These are phyloP conservation scores for Solanum piurae DNA, from an alignment of 257 asterid genomes.

Conservation along the genomic window DNA sequence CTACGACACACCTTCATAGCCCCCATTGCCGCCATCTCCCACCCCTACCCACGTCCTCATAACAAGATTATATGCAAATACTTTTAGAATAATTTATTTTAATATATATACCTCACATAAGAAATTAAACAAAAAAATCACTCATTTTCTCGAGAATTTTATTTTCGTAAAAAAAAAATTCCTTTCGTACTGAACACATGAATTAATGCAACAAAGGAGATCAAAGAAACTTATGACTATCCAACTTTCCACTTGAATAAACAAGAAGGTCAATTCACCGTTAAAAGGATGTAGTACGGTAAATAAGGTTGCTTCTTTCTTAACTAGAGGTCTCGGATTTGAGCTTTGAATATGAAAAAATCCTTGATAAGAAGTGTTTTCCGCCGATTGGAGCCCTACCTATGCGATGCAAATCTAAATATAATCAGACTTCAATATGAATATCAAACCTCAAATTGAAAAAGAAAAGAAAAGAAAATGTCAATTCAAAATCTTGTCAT, in stretches of 20 bases:
- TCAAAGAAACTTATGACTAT: background rate
- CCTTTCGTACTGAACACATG: background rate
- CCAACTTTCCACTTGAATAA: background rate
- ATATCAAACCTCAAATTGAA: background rate
- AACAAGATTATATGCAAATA: background rate
- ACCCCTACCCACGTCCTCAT: background rate
- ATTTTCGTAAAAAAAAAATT: too few relatives aligned
- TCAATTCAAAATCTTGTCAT: background rate
- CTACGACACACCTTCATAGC: background rate
- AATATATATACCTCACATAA: background rate
- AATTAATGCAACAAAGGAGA: background rate
- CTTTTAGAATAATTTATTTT: too few relatives aligned
- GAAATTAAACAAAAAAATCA: background rate
- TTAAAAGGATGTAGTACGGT: accelerated
- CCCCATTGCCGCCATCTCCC: background rate
- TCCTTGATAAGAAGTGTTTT: too few relatives aligned
- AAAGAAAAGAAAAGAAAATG: background rate
- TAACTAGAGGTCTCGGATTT: accelerated
- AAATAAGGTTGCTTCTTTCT: background rate
- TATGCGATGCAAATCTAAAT: background rate
- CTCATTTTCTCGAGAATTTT: background rate
- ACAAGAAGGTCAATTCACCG: background rate
- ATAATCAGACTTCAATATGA: too few relatives aligned
- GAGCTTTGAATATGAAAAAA: too few relatives aligned
- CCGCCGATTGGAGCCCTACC: background rate